phyloP scores from a whole-genome alignment of 1,284 basidiomycete species.

The Cryptococcus jaspeensis region DNA sequence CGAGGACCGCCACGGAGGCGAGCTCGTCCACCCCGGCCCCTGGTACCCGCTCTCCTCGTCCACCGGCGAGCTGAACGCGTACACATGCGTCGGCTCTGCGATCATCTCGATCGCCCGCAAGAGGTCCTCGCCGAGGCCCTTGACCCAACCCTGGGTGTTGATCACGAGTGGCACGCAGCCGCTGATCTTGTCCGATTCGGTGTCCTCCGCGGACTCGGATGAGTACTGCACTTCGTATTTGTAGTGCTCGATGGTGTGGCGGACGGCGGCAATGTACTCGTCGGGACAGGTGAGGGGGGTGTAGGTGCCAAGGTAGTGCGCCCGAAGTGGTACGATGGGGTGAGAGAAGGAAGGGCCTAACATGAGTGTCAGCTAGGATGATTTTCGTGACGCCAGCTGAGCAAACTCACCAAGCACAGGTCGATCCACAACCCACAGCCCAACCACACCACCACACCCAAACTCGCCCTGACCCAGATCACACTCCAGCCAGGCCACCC shows the following conservation, averaged over 20 bases:
- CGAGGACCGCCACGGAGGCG: conserved; percentile 19
- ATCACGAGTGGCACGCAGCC: conserved; percentile 78
- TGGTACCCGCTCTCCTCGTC: conserved; percentile 15
- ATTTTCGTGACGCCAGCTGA: not conserved
- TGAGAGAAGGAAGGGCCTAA: conserved; percentile 83
- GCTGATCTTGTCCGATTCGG: conserved; percentile 46
- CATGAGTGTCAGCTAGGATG: not conserved
- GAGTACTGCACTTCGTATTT: conserved; percentile 66
- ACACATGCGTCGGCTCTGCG: conserved; percentile 65
- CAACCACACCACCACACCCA: conserved; percentile 78
- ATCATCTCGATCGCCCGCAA: conserved; percentile 66
- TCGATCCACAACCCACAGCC: conserved; percentile 68
- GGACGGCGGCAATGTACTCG: conserved; percentile 71
- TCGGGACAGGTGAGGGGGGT: conserved; percentile 76
- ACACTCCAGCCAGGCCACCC: conserved; percentile 85
- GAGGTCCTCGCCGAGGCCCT: conserved; percentile 86
- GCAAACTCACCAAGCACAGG: conserved; percentile 65
- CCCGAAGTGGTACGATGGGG: conserved; percentile 65
- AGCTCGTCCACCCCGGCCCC: conserved; percentile 31
- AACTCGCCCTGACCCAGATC: conserved; percentile 95
- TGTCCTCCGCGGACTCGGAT: not conserved
- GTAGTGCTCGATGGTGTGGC: conserved; percentile 69
- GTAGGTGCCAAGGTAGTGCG: conserved; percentile 79
- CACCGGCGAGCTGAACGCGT: conserved; percentile 54
- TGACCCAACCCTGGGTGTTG: conserved; percentile 97